Evolutionary conservation across 202 grass and related monocot genomes (phyloP), one percentile per base, ranked within the genome.

Genomic region (Digitaria exilis): DNA sequence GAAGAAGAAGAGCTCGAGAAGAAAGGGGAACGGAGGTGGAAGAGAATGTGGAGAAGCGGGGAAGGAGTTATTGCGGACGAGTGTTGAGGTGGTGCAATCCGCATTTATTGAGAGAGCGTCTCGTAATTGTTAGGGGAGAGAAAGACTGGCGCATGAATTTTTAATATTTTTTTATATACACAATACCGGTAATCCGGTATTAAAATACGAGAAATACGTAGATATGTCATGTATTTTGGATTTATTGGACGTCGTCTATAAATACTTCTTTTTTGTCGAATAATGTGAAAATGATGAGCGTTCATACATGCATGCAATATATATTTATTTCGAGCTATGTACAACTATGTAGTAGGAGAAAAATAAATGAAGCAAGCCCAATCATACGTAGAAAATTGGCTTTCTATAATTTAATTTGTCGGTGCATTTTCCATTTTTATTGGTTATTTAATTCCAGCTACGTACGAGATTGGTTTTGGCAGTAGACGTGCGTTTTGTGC

Each of bases 11-110:
- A 73, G 75, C n/a, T n/a, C n/a, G 79, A 75, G 80, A 66, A 84
- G 72, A 88, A 87, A 78, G 80, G 87, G 91, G 87, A 76, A 85
- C 61, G 83, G 59, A 87, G 85, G 84, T 71, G 77, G 94, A 79
- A 92, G 91, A 91, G 90, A 93, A 94, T 84, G 88, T 84, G 84
- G 86, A 88, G 88, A 91, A 73, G 58, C 28, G 76, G 41, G 78
- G 79, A 79, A 79, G 88, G 87, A 97, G 89, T 97, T 90, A 94
- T 90, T 97, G 94, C 85, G 55, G 84, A 54, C 71, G 89, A 82
- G 89, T 94, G 90, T 87, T 91, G 91, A 85, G 91, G 82, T 71
- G 94, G 89, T 94, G 91, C 94, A 90, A 94, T 97, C 86, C 84
- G 85, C 89, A 97, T 97, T 97, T 97, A 97, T 92, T 86, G 94